Conservation (phyloP, 2,329 filamentous ascomycete species). For the Salinomyces thailandicus region DNA sequence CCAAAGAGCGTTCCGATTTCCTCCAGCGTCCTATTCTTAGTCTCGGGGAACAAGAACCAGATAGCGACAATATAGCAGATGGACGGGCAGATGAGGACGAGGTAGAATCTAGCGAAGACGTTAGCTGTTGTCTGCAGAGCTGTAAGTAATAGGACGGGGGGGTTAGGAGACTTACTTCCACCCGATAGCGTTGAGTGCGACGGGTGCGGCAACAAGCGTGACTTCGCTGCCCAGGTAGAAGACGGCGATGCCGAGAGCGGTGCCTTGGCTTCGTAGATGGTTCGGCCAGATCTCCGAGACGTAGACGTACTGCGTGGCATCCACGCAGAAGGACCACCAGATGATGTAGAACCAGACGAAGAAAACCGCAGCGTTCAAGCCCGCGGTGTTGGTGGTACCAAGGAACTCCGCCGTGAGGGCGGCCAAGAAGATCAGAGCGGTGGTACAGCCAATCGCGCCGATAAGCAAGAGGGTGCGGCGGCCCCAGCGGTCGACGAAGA, state of each 20-base stretch:
- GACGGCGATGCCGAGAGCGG: constrained; percentile 28
- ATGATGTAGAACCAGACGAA: constrained; percentile 33
- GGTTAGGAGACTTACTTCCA: constrained; percentile 9
- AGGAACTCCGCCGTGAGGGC: constrained; percentile 28
- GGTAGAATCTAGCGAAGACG: constrained; percentile 6
- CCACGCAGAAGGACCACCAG: constrained; percentile 35
- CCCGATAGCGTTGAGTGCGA: constrained; percentile 16
- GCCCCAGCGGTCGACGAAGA: constrained; percentile 31
- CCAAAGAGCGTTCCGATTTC: constrained; percentile 27
- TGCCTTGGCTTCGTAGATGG: constrained; percentile 29
- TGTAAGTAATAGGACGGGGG: not conserved
- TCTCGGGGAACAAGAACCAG: constrained; percentile 17
- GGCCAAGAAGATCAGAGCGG: constrained; percentile 32
- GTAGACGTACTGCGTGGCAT: constrained; percentile 40
- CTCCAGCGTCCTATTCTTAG: constrained; percentile 24
- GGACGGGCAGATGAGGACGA: constrained; percentile 10
- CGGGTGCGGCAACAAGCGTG: constrained; percentile 22
- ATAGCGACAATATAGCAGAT: constrained; percentile 7
- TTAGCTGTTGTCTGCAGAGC: constrained; percentile 1
- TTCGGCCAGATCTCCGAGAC: constrained; percentile 35
- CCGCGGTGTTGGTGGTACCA: constrained; percentile 26
- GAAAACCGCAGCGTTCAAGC: constrained; percentile 30
- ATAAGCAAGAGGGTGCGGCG: constrained; percentile 34
- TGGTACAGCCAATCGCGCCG: constrained; percentile 32
- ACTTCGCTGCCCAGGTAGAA: constrained; percentile 30